Evolutionary conservation across 768 basidiomycete species (phyloP), one percentile per base, ranked within the genome.

Genomic region (Hemileccinum rubropunctum): DNA sequence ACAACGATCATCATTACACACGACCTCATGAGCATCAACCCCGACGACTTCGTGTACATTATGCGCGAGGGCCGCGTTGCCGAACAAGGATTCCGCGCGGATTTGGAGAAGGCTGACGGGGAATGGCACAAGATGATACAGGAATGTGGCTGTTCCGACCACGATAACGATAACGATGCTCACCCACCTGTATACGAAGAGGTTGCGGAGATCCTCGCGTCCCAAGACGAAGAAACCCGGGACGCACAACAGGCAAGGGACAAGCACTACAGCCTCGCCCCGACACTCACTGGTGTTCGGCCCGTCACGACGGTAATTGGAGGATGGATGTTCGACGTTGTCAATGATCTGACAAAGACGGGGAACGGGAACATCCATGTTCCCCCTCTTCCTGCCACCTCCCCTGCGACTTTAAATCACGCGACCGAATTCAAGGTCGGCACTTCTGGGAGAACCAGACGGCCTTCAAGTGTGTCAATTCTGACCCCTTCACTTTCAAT

Each of bases 1-100:
- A 98, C 66, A 0, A 67, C 67, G 4, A 52, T 67, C 17, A 53
- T 67, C 18, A 97, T 98, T 65, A 98, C 95, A 0, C 95, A 98
- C 68, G 97, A 98, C 58, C 81, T 98, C 15, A 84, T 86, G 1
- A 90, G 94, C 57, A 88, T 99, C 55, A 69, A 70, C 18, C 45
- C 71, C 0, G 66, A 73, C 13, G 95, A 98, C 67, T 98, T 97
- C 56, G 91, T 97, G 12, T 97, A 98, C 64, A 89, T 98, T 3
- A 83, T 98, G 74, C 82, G 84, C 57, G 76, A 82, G 17, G 95
- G 95, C 0, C 58, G 64, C 0, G 81, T 97, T 27, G 86, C 86
- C 41, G 91, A 98, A 64, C 88, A 92, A 59, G 97, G 97, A 1
- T 95, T 82, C 68, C 81, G 93, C 2, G 68, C 67, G 2, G 95